Conservation (phyloP, 768 basidiomycete genomes). For the Neoboletus magnificus region DNA sequence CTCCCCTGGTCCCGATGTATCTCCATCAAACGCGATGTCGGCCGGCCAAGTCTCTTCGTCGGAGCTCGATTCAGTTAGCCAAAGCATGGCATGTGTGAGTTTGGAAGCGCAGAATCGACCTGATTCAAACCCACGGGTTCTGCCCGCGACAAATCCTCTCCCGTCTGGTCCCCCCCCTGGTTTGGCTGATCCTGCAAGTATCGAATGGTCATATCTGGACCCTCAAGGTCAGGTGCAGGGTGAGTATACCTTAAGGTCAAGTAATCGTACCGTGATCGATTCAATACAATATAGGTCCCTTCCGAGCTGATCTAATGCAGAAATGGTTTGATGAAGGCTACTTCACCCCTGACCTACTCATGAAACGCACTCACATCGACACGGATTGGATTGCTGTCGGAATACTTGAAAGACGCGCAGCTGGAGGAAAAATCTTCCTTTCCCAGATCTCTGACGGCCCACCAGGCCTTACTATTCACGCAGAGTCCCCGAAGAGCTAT, state of each 20-base stretch:
- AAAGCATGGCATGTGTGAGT: conserved; percentile 14
- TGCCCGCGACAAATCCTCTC: conserved; percentile 12
- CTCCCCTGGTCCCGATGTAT: conserved; percentile 10
- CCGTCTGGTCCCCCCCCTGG: conserved; percentile 42
- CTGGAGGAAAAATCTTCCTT: conserved; percentile 60
- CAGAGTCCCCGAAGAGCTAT: conserved; percentile 47
- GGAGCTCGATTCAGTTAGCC: conserved; percentile 7
- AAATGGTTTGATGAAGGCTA: conserved; percentile 92
- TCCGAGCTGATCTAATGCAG: conserved; percentile 87
- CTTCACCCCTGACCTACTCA: conserved; percentile 76
- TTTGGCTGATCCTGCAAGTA: conserved; percentile 49
- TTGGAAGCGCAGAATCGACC: conserved; percentile 11
- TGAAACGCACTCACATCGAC: conserved; percentile 78
- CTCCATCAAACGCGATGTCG: conserved; percentile 1
- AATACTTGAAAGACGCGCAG: conserved; percentile 52
- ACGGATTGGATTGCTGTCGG: conserved; percentile 63
- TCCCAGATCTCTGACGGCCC: conserved; percentile 46
- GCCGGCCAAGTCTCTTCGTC: conserved; percentile 10
- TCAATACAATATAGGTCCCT: conserved; percentile 61
- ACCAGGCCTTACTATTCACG: conserved; percentile 50
- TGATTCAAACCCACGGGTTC: conserved; percentile 2
- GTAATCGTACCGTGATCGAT: neutral
- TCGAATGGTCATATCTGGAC: conserved; percentile 93
- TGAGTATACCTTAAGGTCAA: conserved; percentile 28
- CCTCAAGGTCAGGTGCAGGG: conserved; percentile 92